Evolutionary conservation across 352 stramenopile genomes (phyloP).

Genomic region (Phytophthora pistaciae): DNA sequence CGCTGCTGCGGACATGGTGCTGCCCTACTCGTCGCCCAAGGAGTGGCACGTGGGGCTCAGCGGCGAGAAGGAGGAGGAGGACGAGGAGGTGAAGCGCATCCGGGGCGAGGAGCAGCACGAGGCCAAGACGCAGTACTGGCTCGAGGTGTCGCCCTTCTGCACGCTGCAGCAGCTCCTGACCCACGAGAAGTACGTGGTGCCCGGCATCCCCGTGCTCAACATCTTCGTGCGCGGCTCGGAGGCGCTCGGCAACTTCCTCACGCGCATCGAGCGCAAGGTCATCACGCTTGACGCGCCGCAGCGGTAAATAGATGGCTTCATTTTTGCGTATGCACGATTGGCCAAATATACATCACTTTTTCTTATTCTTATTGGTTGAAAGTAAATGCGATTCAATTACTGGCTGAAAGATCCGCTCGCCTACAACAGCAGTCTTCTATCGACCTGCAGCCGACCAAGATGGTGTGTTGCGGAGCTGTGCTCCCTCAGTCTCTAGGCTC

Average conservation of each 20-base stretch:
- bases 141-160: slow-evolving; percentile 86
- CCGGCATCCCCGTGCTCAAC: slow-evolving; percentile 86
- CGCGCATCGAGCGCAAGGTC: slow-evolving; percentile 71
- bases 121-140: slow-evolving; percentile 80
- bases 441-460: slow-evolving; percentile 20
- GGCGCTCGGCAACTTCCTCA: slow-evolving; percentile 69
- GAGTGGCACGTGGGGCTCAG: slow-evolving; percentile 88
- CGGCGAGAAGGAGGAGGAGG: slow-evolving; percentile 75
- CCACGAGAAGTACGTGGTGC: slow-evolving; percentile 83
- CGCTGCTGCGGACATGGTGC: slow-evolving; percentile 72
- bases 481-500: neutral
- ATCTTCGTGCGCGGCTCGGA: slow-evolving; percentile 82
- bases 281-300: slow-evolving; percentile 51
- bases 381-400: slow-evolving; percentile 13
- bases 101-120: slow-evolving; percentile 77
- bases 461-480: slow-evolving; percentile 30
- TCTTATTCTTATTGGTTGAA: slow-evolving; percentile 25
- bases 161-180: slow-evolving; percentile 75
- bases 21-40: slow-evolving; percentile 66
- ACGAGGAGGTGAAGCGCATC: slow-evolving; percentile 68
- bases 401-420: slow-evolving; percentile 31
- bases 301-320: slow-evolving; percentile 23
- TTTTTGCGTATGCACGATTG: neutral
- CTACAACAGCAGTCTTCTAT: slow-evolving; percentile 33
- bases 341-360: slow-evolving; percentile 2